Evolutionary conservation across 257 asterid species (phyloP), one percentile per base, ranked within the genome.

Genomic region (Gentiana dahurica): DNA sequence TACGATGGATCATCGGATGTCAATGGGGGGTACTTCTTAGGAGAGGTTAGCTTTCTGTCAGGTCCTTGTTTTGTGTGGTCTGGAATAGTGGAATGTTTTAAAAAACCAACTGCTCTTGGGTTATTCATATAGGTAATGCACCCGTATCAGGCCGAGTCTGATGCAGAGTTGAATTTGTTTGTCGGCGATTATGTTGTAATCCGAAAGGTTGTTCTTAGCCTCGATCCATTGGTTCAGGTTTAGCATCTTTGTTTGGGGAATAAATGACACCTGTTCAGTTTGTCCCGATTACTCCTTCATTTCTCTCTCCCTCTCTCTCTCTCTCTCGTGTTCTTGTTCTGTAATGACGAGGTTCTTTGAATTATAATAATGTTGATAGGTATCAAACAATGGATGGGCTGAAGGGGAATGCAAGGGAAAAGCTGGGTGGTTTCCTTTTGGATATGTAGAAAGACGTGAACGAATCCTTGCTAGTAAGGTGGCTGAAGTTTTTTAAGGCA

Each of bases 321-420:
- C 24, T 24, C 24, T 24, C 24, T 24, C 24, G 1, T 24, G 24
- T 24, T 24, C 24, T 24, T 24, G 24, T 24, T 24, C 24, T 41
- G 9, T 10, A 41, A 5, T 41, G 46, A 41, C 46, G 9, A 3
- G 46, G 46, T 41, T 11, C 13, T 12, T 24, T 6, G 34, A 4
- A 55, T 36, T 53, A 5, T 10, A 7, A 5, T 24, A 39, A 15
- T 37, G 54, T 67, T 36, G 48, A 34, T 75, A 86, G 95, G 84
- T 86, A 55, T 68, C 61, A 1, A 75, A 75, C 76, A 77, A 81
- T 59, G 95, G 95, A 1, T 86, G 95, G 87, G 91, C 89, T 0
- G 87, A 83, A 73, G 88, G 94, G 8, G 93, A 83, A 73, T 83
- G 94, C 90, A 79, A 70, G 70, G 90, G 90, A 36, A 77, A 73